Evolutionary conservation across 192 early-diverging fungal genomes (phyloP).

Genomic region (Phlyctochytrium arcticum): DNA sequence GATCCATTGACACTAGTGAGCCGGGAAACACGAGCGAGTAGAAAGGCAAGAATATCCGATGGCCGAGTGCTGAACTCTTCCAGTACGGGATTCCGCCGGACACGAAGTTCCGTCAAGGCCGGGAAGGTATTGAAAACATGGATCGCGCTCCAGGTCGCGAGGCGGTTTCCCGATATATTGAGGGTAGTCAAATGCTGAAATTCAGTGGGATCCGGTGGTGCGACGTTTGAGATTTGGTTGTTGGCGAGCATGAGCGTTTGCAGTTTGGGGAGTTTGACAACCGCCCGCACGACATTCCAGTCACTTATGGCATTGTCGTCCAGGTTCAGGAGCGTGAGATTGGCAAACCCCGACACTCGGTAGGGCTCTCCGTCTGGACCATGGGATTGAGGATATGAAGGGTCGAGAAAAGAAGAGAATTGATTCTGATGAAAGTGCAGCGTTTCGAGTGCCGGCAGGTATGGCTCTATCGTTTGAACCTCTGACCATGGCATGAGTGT

Average conservation of each 20-base stretch:
- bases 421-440: conserved; percentile 46
- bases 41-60: background rate
- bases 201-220: background rate
- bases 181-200: conserved; percentile 22
- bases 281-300: conserved; percentile 27
- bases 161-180: conserved; percentile 26
- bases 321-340: conserved; percentile 30
- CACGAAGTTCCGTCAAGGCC: conserved; percentile 25
- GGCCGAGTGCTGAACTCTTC: background rate
- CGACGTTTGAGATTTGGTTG: conserved; percentile 22
- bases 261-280: conserved; percentile 22
- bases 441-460: conserved; percentile 28
- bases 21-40: conserved; percentile 22
- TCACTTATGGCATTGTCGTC: conserved; percentile 32
- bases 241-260: conserved; percentile 19
- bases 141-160: conserved; percentile 23
- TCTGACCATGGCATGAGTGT: conserved; percentile 34
- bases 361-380: background rate
- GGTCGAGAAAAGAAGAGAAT: background rate
- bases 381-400: background rate
- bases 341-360: conserved; percentile 11
- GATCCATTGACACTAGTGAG: conserved; percentile 34
- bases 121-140: conserved; percentile 38
- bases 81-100: conserved; percentile 36
- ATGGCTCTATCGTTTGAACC: conserved; percentile 14